Percentiles rank a stretch among this genome's conserved stretches.
phyloP scores from a whole-genome alignment of 2,329 filamentous ascomycete genomes.

The Pseudopithomyces maydicus region DNA sequence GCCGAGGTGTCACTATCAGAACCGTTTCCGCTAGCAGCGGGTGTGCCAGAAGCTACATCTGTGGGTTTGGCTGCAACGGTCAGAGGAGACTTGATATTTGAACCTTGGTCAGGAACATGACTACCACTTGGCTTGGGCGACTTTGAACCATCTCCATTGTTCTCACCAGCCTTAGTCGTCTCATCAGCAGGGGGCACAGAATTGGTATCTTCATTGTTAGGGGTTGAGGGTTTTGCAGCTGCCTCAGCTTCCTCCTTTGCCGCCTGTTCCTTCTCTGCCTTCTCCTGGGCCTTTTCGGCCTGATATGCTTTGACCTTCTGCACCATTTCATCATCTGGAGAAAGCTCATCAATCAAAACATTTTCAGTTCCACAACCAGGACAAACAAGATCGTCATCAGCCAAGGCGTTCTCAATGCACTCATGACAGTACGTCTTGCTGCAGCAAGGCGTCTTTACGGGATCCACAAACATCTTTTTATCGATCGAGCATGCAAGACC shows the following conservation, averaged over 20 bases:
- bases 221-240: conserved; percentile 29
- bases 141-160: conserved; percentile 20
- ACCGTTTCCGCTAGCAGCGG: conserved; percentile 37
- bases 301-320: conserved; percentile 79
- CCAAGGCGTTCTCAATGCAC: conserved; percentile 98
- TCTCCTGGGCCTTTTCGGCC: conserved; percentile 55
- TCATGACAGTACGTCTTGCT: conserved; percentile 98
- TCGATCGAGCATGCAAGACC: conserved; percentile 94
- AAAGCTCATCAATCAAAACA: conserved; percentile 90
- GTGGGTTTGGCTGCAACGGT: conserved; percentile 29
- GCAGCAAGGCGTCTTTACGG: conserved; percentile 99
- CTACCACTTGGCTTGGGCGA: conserved; percentile 22
- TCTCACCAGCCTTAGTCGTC: conserved; percentile 27
- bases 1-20: conserved; percentile 40
- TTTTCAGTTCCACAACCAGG: conserved; percentile 89
- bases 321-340: conserved; percentile 76
- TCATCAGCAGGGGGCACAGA: conserved; percentile 27
- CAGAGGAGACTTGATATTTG: conserved; percentile 27
- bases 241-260: conserved; percentile 43
- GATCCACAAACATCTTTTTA: conserved; percentile 97
- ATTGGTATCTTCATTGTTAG: conserved; percentile 32
- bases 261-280: conserved; percentile 49
- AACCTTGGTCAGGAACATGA: conserved; percentile 20
- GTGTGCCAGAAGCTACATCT: conserved; percentile 35
- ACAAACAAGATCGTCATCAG: conserved; percentile 97